Evolutionary conservation across 345 rosid genomes (phyloP), one percentile per base, ranked within the genome.

Genomic region (Gossypium sturtianum): DNA sequence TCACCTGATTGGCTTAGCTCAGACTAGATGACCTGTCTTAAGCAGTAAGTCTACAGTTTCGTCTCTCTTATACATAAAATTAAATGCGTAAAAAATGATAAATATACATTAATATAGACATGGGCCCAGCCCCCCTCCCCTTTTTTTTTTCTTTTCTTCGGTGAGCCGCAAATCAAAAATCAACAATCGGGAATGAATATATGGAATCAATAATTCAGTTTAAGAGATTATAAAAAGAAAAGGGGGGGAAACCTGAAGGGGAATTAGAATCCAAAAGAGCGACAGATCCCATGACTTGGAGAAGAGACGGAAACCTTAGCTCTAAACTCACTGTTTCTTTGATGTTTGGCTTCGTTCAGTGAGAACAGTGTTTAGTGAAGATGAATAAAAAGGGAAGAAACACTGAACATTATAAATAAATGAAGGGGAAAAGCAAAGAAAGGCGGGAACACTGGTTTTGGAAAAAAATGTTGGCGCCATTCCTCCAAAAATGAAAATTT

Each of bases 251-350:
- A 70, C 73, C 73, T 70, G 60, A 10, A 52, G 73, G 51, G 41
- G 69, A 65, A 43, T 70, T 19, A 51, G 73, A 70, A 70, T 51
- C 60, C 73, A 70, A 29, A 52, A 29, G 25, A 52, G 73, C 60
- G 9, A 29, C 60, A 53, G 73, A 70, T 51, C 73, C 73, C 73
- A 70, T 67, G 10, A 48, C 23, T 16, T 48, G 41, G 71, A 15
- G 20, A 23, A 20, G n/a, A 15, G 8, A 23, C 2, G 60, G 17
- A 38, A 17, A 27, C 4, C 16, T 69, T 10, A 16, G 12, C 38
- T 45, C 71, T 43, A 2, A 64, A 64, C 70, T 66, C 29, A 10
- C 16, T 12, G 34, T 66, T 66, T 45, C 51, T 16, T 15, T 61
- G 38, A 59, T 25, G 17, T 59, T 60, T 60, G 43, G 41, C 17